phyloP scores from a whole-genome alignment of 106 monocot species.

The Acorus calamus region DNA sequence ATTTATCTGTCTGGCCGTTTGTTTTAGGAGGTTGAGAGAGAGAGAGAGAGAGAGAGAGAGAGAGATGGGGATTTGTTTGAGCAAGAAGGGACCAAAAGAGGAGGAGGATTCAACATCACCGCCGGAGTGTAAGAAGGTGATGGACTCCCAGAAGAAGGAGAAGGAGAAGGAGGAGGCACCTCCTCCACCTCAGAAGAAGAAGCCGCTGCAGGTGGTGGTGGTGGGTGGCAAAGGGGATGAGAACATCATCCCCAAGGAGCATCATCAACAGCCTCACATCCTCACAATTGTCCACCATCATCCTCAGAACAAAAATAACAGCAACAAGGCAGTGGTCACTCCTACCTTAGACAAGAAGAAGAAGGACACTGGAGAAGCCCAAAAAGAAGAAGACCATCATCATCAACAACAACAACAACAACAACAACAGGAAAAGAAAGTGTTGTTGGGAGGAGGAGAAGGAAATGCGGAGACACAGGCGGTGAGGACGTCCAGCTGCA shows the following conservation, averaged over 20 bases:
- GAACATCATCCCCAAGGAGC: too few relatives aligned
- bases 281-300: too few relatives aligned
- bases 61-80: conserved; percentile 41
- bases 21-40: too few relatives aligned
- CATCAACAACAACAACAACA: background rate
- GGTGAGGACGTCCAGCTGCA: conserved; percentile 75
- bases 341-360: too few relatives aligned
- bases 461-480: conserved; percentile 16
- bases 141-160: background rate
- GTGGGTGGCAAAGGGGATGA: too few relatives aligned
- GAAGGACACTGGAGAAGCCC: too few relatives aligned
- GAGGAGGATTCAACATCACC: background rate
- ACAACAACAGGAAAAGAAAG: background rate
- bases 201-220: too few relatives aligned
- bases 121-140: background rate
- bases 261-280: too few relatives aligned
- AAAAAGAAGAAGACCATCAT: too few relatives aligned
- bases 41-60: too few relatives aligned
- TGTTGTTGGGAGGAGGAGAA: background rate
- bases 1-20: background rate
- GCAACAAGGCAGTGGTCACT: too few relatives aligned
- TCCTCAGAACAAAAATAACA: too few relatives aligned
- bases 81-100: conserved; percentile 25
- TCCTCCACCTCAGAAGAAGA: conserved; percentile 1
- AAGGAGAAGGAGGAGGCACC: background rate